These are phyloP conservation scores for Leucaena leucocephala DNA, from an alignment of 306 rosid species.

Conservation along the genomic window DNA sequence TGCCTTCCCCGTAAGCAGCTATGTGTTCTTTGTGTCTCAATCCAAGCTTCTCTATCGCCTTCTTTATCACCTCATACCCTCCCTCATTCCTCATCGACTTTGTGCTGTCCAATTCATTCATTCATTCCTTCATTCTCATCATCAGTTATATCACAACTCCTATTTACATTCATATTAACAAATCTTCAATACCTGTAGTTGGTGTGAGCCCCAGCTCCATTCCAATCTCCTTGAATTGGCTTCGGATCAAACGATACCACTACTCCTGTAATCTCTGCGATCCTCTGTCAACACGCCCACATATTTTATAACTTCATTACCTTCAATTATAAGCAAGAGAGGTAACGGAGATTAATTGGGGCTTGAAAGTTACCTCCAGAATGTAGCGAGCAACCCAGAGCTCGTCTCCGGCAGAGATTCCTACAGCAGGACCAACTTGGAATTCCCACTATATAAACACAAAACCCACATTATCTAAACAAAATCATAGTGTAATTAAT, in stretches of 20 bases:
- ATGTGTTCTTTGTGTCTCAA: slow-evolving; percentile 72
- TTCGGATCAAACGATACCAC: slow-evolving; percentile 65
- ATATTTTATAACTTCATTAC: background rate
- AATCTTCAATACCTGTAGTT: slow-evolving; percentile 50
- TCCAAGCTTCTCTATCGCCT: slow-evolving; percentile 57
- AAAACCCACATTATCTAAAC: background rate
- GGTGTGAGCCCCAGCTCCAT: slow-evolving; percentile 72
- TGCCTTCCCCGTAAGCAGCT: slow-evolving; percentile 74
- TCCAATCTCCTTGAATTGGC: slow-evolving; percentile 68
- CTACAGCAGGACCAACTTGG: slow-evolving; percentile 62
- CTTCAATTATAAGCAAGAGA: background rate
- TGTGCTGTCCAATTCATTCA: slow-evolving; percentile 46
- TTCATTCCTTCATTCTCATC: background rate
- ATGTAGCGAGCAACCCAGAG: slow-evolving; percentile 66
- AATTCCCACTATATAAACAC: slow-evolving; percentile 56
- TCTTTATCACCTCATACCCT: slow-evolving; percentile 60
- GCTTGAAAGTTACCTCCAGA: slow-evolving; percentile 45
- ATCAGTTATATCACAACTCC: no score
- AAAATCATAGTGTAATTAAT: background rate
- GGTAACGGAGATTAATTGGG: no score
- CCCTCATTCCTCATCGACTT: slow-evolving; percentile 66
- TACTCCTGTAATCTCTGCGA: slow-evolving; percentile 60
- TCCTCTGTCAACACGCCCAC: slow-evolving; percentile 43
- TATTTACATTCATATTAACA: no score
- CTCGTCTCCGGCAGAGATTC: slow-evolving; percentile 64